Conservation (phyloP, 2,329 filamentous ascomycete genomes). For the Colletotrichum camelliae region DNA sequence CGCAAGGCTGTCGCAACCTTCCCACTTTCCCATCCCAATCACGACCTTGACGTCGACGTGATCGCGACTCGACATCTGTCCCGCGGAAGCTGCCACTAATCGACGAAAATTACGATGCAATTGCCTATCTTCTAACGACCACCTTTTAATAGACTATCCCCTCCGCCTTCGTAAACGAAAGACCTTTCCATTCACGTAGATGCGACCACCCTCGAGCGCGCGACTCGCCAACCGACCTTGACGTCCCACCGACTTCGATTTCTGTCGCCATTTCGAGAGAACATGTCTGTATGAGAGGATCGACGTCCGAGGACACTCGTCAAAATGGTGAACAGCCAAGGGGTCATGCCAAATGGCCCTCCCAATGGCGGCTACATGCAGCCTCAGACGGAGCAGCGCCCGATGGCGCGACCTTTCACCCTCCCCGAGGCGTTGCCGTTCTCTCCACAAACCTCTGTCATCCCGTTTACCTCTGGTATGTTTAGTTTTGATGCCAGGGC, state of each 20-base stretch:
- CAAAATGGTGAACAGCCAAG: slow-evolving; percentile 17
- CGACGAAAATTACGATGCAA: background rate
- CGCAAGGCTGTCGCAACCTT: slow-evolving; percentile 26
- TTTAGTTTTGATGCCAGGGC: background rate
- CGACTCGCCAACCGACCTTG: background rate
- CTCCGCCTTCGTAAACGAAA: background rate
- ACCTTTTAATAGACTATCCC: background rate
- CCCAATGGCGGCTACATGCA: slow-evolving; percentile 19
- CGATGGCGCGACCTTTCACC: slow-evolving; percentile 54
- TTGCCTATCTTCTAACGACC: background rate
- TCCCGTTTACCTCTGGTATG: slow-evolving; percentile 78
- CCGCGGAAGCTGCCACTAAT: background rate
- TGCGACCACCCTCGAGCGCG: background rate
- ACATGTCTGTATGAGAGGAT: slow-evolving; percentile 10
- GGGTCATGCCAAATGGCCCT: slow-evolving; percentile 15
- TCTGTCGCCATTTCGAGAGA: background rate
- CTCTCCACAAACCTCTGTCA: slow-evolving; percentile 80
- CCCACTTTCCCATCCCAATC: slow-evolving; percentile 1
- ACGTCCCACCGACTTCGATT: background rate
- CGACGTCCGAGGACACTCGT: slow-evolving; percentile 5
- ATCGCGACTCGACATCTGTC: slow-evolving; percentile 3
- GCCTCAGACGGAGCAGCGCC: slow-evolving; percentile 13
- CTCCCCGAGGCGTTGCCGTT: slow-evolving; percentile 82
- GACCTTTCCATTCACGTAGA: background rate
- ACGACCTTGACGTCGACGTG: slow-evolving; percentile 13